Evolutionary conservation across 78 protist genomes (phyloP).

Genomic region (Dictyostelium firmibasis): DNA sequence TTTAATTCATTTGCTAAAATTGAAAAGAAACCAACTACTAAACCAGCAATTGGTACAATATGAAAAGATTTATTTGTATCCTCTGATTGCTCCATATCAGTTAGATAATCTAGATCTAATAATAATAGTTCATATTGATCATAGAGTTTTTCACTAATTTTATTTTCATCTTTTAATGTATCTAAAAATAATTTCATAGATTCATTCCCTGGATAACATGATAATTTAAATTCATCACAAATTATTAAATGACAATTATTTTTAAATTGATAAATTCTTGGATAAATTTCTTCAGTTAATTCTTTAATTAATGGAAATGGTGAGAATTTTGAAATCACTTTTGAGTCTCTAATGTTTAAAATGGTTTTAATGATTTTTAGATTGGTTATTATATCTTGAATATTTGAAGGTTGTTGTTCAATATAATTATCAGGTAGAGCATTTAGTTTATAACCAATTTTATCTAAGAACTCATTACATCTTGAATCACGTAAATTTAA

Average conservation of each 20-base stretch:
- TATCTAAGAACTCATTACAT: background rate
- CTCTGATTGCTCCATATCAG: constrained; percentile 26
- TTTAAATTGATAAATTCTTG: constrained; percentile 38
- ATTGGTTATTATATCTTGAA: constrained; percentile 15
- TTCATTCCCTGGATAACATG: background rate
- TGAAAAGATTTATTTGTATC: background rate
- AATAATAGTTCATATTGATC: constrained; percentile 15
- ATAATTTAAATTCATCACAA: constrained; percentile 26
- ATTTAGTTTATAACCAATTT: constrained; percentile 29
- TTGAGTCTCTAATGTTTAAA: background rate
- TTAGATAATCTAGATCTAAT: constrained; percentile 41
- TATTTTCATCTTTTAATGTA: background rate
- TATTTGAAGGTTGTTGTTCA: constrained; percentile 41
- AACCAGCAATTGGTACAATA: constrained; percentile 72
- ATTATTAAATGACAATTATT: background rate
- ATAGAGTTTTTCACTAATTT: background rate
- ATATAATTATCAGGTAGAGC: constrained; percentile 71
- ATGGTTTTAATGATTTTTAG: constrained; percentile 19
- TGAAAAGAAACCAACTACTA: constrained; percentile 50
- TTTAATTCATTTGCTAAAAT: constrained; percentile 61
- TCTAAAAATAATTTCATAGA: background rate
- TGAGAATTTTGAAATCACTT: background rate
- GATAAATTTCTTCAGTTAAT: constrained; percentile 31
- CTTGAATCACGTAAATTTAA: constrained; percentile 21
- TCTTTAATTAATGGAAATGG: constrained; percentile 31